Base-by-base conservation (phyloP, 108 stramenopile species). In the Pseudonitzschia delicatissima region DNA sequence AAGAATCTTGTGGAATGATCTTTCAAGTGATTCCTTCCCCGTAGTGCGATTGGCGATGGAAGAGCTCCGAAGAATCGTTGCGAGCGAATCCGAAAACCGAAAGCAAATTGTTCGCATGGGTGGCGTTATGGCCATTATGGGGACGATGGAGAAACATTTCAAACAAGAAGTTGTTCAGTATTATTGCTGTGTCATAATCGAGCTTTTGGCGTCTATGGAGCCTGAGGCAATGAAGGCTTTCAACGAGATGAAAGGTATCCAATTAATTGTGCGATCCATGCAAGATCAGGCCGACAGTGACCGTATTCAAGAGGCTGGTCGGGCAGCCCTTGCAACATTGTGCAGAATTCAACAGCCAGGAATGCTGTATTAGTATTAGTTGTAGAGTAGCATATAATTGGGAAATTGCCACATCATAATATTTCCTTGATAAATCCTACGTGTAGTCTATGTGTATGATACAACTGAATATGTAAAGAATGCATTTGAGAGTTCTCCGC, bases 181-280 rank as follows among this genome's bases (percentile, higher is more conserved):
- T 18, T 48, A 45, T 0, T 68, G 37, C 21, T 79, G 78, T 29
- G 15, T 32, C 8, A 73, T 73, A 1, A 31, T 79, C 7, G 73
- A 71, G 35, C 36, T 57, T 40, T 31, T 79, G 55, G 78, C 25
- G 26, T 53, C 78, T 0, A 23, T 79, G 66, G 73, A 79, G 45
- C 25, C 61, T 12, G 70, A 76, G 15, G 71, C 78, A 7, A 69
- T 79, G 40, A 37, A 66, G 0, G 57, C 60, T 21, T 64, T 81
- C 35, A 65, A 49, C 5, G 72, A 74, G 25, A 53, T 66, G 26
- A 77, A 81, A 25, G 82, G 81, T 11, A 76, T 85, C 32, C 62
- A 75, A 26, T 48, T 69, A 20, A 76, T 86, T 29, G 60, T 80
- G 0, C 62, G 18, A 11, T 83, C 82, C 35, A 87, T 90, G 88